Evolutionary conservation across 2,329 filamentous ascomycete species (phyloP), one percentile per base, ranked within the genome.

Genomic region (Pseudogymnoascus sp.): DNA sequence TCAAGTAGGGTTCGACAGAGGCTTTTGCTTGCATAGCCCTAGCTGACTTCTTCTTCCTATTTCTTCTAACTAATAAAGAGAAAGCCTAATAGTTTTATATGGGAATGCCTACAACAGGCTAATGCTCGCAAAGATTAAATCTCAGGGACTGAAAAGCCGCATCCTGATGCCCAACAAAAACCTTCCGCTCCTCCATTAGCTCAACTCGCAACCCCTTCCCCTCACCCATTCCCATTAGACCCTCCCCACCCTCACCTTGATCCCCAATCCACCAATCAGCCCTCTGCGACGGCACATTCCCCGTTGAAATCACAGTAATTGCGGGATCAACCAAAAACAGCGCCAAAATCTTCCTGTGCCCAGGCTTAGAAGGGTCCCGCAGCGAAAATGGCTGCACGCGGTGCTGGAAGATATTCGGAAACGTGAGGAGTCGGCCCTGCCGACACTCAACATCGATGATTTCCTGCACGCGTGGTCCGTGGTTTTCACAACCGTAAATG

Each of bases 261-360:
- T n/a, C 37, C 37, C n/a, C 7, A 39, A 39, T 4, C 65, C 65
- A 76, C 80, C 79, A 82, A 3, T 76, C 71, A 21, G 74, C 67
- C 61, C 75, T 76, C 66, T 82, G 80, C 3, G 78, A 78, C 0
- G 80, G 79, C 0, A 82, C 74, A 64, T 82, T 79, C 0, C 74
- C 73, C 0, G 78, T 80, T 2, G 74, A 84, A 7, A 81, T 74
- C 55, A 86, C 74, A 3, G 77, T 77, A 6, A 72, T 66, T 35
- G 78, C 67, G 0, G 83, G 83, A 66, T 86, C 83, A 3, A 87
- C 78, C 1, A 87, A 76, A 26, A 19, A 19, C 2, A 19, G 19
- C 19, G 19, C 19, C 19, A 19, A 19, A 19, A 2, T 19, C 19
- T 19, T 19, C 19, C 19, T 19, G 19, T 19, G 19, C 19, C 19